These are phyloP conservation scores for Penicillium fuscoglaucum DNA, from an alignment of 2,329 filamentous ascomycete species.

Conservation along the genomic window DNA sequence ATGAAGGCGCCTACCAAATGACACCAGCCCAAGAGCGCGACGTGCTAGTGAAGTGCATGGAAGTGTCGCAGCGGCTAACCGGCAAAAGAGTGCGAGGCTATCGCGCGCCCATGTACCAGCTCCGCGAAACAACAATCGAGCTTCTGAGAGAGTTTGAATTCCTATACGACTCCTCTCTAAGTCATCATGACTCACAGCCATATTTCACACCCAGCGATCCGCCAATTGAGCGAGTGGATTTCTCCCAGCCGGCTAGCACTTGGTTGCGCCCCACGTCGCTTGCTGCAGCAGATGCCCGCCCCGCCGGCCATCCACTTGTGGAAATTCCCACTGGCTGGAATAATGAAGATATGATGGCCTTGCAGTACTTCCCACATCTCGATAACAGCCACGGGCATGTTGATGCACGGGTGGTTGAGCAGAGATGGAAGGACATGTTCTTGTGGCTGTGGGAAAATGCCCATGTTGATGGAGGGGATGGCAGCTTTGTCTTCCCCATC, in stretches of 20 bases:
- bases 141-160: not conserved
- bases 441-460: conserved; percentile 50
- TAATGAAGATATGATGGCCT: not conserved
- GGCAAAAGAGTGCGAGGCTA: not conserved
- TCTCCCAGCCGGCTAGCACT: not conserved
- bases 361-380: not conserved
- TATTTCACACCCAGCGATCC: not conserved
- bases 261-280: not conserved
- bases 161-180: not conserved
- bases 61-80: not conserved
- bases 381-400: conserved; percentile 50
- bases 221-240: not conserved
- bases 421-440: conserved; percentile 60
- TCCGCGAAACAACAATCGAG: not conserved
- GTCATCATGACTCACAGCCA: not conserved
- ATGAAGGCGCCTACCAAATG: not conserved
- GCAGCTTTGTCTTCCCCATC: not conserved
- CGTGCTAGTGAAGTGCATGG: not conserved
- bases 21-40: not conserved
- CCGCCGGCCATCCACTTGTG: not conserved
- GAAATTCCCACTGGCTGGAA: not conserved
- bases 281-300: not conserved
- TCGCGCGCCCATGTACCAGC: not conserved
- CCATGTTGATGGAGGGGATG: not conserved
- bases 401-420: conserved; percentile 54